These are phyloP conservation scores for Suillus americanus DNA, from an alignment of 768 basidiomycete genomes.

Conservation along the genomic window DNA sequence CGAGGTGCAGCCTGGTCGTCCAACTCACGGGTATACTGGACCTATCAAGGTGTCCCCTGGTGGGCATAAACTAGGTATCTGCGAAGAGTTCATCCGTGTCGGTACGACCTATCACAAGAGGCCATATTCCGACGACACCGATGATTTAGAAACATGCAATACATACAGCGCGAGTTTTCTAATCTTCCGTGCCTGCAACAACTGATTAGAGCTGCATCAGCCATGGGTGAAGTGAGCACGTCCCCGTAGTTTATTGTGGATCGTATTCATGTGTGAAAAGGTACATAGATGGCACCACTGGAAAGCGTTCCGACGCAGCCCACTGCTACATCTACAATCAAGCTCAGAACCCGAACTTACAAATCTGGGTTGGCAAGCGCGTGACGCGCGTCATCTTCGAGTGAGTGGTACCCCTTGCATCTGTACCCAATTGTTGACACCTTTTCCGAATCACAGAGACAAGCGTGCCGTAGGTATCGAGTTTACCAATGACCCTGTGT, in stretches of 20 bases:
- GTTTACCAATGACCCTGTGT: slow-evolving; percentile 38
- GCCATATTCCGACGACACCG: slow-evolving; percentile 45
- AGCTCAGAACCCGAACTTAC: slow-evolving; percentile 41
- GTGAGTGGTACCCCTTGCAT: slow-evolving; percentile 25
- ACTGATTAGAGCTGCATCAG: slow-evolving; percentile 26
- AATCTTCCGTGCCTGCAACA: background rate
- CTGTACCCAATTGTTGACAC: background rate
- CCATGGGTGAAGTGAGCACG: slow-evolving; percentile 52
- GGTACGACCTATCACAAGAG: slow-evolving; percentile 47
- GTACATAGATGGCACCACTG: slow-evolving; percentile 51
- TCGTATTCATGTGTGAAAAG: slow-evolving; percentile 28
- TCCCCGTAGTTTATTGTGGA: background rate
- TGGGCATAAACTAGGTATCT: slow-evolving; percentile 39
- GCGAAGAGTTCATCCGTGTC: slow-evolving; percentile 45
- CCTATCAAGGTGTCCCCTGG: slow-evolving; percentile 23
- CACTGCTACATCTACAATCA: slow-evolving; percentile 54
- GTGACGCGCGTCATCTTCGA: slow-evolving; percentile 52
- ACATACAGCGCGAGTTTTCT: slow-evolving; percentile 46
- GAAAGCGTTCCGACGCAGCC: slow-evolving; percentile 56
- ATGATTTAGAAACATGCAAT: slow-evolving; percentile 42
- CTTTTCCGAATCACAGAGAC: slow-evolving; percentile 13
- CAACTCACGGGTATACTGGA: slow-evolving; percentile 23
- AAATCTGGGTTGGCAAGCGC: slow-evolving; percentile 38
- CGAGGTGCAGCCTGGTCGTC: slow-evolving; percentile 13
- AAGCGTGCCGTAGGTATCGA: slow-evolving; percentile 48